Conservation (phyloP, 1,139 yeast genomes). For the Zygoascus hellenicus region DNA sequence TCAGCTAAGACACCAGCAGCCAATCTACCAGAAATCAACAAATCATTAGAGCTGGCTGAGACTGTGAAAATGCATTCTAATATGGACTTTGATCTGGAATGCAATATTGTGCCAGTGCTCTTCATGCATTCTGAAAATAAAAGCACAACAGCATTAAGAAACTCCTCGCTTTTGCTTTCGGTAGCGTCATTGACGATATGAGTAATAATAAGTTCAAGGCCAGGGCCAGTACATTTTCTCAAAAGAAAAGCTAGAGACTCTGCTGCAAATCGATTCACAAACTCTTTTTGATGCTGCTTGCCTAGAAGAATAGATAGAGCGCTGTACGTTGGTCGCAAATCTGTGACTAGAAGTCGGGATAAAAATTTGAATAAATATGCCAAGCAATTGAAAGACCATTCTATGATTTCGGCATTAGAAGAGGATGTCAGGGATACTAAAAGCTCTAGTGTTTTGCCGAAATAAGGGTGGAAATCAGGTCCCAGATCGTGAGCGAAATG, state of each 20-base stretch:
- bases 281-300: conserved; percentile 46
- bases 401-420: conserved; percentile 55
- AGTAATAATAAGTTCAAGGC: conserved; percentile 44
- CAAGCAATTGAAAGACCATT: conserved; percentile 77
- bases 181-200: conserved; percentile 48
- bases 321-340: conserved; percentile 63
- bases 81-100: conserved; percentile 58
- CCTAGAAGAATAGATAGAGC: conserved; percentile 59
- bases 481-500: conserved; percentile 93
- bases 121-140: conserved; percentile 71
- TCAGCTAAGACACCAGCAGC: conserved; percentile 30
- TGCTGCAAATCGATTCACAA: conserved; percentile 77
- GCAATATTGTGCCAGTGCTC: conserved; percentile 65
- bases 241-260: conserved; percentile 84
- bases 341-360: conserved; percentile 54
- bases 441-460: conserved; percentile 46
- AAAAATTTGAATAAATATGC: conserved; percentile 89
- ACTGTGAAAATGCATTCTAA: conserved; percentile 35
- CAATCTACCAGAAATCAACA: conserved; percentile 17
- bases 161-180: conserved; percentile 38
- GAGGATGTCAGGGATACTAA: conserved; percentile 49
- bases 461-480: conserved; percentile 76
- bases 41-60: conserved; percentile 11
- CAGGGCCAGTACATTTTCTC: conserved; percentile 55
- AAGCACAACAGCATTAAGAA: conserved; percentile 51